Evolutionary conservation across 805 yeast species (phyloP).

Genomic region (Saturnispora sanitii): DNA sequence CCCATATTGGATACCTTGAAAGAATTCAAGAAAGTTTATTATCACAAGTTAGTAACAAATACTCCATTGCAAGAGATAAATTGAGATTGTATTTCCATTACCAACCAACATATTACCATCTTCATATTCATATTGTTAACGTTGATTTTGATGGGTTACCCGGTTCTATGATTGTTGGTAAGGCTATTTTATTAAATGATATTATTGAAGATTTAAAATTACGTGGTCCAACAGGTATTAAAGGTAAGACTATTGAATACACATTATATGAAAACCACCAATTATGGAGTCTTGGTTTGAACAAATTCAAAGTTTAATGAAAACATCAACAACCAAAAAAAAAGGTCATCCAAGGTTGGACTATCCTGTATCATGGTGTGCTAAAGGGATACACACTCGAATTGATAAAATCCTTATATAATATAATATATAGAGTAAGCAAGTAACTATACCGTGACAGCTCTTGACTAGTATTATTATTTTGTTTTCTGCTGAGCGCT

Average conservation of each 20-base stretch:
- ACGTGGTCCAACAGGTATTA: conserved; percentile 48
- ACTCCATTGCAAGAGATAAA: conserved; percentile 40
- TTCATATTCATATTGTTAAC: conserved; percentile 86
- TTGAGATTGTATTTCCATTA: conserved; percentile 79
- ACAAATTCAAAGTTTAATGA: conserved; percentile 1
- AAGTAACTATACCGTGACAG: too few species aligned
- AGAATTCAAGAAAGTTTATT: conserved; percentile 36
- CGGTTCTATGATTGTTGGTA: conserved; percentile 62
- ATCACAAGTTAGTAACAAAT: conserved; percentile 37
- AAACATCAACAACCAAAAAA: too few species aligned
- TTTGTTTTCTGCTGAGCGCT: too few species aligned
- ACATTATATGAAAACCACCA: conserved; percentile 69
- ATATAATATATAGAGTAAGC: too few species aligned
- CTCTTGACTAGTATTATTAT: too few species aligned
- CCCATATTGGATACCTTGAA: conserved; percentile 52
- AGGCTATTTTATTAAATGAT: conserved; percentile 73
- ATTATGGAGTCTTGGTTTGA: conserved; percentile 43
- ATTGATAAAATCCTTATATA: too few species aligned
- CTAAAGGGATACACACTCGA: too few species aligned
- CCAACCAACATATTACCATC: conserved; percentile 93
- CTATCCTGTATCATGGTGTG: too few species aligned
- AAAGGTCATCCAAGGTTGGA: too few species aligned
- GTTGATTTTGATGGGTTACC: conserved; percentile 59
- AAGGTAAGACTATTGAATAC: conserved; percentile 50
- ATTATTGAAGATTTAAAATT: conserved; percentile 60